Evolutionary conservation across 345 rosid genomes (phyloP), one percentile per base, ranked within the genome.

Genomic region (Alliaria petiolata): DNA sequence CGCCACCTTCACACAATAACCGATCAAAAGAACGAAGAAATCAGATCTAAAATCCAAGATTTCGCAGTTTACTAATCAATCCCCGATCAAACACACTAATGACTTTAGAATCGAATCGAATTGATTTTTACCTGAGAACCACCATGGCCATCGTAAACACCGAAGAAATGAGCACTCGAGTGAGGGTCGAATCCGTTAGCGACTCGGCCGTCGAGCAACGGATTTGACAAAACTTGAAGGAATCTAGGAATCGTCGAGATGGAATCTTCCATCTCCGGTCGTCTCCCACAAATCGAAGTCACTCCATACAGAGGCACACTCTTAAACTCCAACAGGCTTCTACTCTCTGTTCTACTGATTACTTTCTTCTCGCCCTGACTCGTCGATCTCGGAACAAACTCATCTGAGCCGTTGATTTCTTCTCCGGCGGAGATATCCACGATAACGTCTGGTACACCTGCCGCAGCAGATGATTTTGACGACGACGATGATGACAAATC

Each of bases 221-320:
- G 54, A 17, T 67, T 70, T 3, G 72, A 44, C 2, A 85, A 85
- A 19, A 82, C 78, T 58, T 79, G 81, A 81, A 84, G 50, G 70
- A 83, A 81, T 13, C 68, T 65, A 17, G 95, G 92, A 54, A 84
- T 70, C 40, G 71, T 82, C 0, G 86, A 78, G 11, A 83, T 79
- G 11, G 89, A 77, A 83, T 89, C 97, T 84, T 91, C 95, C 95
- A 91, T 91, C 82, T 86, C 95, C 0, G 86, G 79, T 42, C 95
- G 85, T 70, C 82, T 81, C 17, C 95, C 95, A 53, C 93, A 75
- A 12, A 87, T 71, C 52, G 89, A 89, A 36, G 80, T 84, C 30
- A 74, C 72, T 57, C 95, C 97, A 81, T 87, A 89, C 5, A 81
- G 83, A 7, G 92, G 83, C 5, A 64, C 72, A 16, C 65, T 66